Base-by-base conservation (phyloP, 306 rosid genomes). In the Lathyrus oleraceus region DNA sequence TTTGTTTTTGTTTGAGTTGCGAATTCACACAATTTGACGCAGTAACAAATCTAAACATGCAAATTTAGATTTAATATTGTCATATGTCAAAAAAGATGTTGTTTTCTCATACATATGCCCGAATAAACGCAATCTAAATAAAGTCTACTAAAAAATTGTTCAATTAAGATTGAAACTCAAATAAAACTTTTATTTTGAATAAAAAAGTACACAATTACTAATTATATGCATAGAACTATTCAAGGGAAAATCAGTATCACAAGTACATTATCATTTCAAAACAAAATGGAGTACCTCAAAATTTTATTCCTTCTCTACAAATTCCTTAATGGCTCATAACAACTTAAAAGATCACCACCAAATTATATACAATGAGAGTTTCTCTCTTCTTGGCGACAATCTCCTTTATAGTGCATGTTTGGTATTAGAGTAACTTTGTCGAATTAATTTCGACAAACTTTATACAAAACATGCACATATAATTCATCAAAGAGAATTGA, bases 301-400 rank as follows among this genome's bases (percentile, higher is more conserved):
- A 64, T 70, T 70, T 87, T 76, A 66, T 77, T 87, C 74, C 78
- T 73, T 61, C 78, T 85, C 87, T 75, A 79, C 89, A 82, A 80
- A 82, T 68, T 61, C 5, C 72, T 76, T 70, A 65, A 42, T 60
- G 64, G 66, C 69, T 70, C 57, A 75, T 73, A 69, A 78, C 74
- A 71, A 43, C 77, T 62, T 63, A 71, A 58, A 5, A 68, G 67
- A 72, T 70, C 84, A 82, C 52, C 70, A 78, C 78, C 89, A 69
- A 65, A 62, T 63, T 86, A 79, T 90, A 71, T 86, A 69, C 82
- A 90, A 70, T 0, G 39, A 57, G 49, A 65, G 66, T 35, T 62
- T 76, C 76, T 71, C 62, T 48, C 58, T 54, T 78, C 76, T 80
- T 70, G 49, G 70, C 17, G 16, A 5, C 66, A 61, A 67, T 75